Evolutionary conservation across 208 protist species (phyloP), one percentile per base, ranked within the genome.

Genomic region (Trypanosoma lewisi): DNA sequence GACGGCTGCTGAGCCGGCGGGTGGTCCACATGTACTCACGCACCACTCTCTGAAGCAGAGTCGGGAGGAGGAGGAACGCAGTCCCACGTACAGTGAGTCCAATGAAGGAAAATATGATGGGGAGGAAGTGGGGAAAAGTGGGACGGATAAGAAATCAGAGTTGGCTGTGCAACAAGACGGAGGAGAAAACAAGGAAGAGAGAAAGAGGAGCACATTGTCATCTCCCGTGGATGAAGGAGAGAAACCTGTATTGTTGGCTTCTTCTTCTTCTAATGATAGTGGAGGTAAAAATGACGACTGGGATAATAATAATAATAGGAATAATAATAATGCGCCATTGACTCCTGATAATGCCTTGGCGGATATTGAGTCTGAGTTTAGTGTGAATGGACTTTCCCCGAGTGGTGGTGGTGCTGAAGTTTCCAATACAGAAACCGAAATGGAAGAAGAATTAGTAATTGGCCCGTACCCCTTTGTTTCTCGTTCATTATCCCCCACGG

Each of bases 401-500:
- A 44, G 19, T 17, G n/a, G n/a, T n/a, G n/a, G n/a, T n/a, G n/a
- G n/a, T n/a, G n/a, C n/a, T n/a, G 39, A 44, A 5, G 12, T 44
- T 17, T 17, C 39, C 19, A 17, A 2, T 19, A 5, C 39, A 3
- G 39, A n/a, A 17, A 17, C 39, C 14, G 39, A 44, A 17, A 17
- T 2, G 4, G 39, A 44, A 44, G 14, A n/a, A n/a, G n/a, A n/a
- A n/a, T n/a, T n/a, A n/a, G n/a, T 3, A 17, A 14, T 14, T 9
- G 39, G 19, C 19, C 14, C 39, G 39, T 44, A 5, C 4, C 19
- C 39, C 14, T 44, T 44, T 44, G 8, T 44, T 4, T 17, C 39
- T 3, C 12, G 39, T 17, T 2, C 2, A 17, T 5, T 72, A 19
- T 77, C 70, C 2, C 71, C 49, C 31, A 60, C 65, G 1, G 82